A percentile compares a stretch with the other conserved stretches of the same genome.
Conservation (phyloP, 768 basidiomycete species). For the Naganishia friedmannii region DNA sequence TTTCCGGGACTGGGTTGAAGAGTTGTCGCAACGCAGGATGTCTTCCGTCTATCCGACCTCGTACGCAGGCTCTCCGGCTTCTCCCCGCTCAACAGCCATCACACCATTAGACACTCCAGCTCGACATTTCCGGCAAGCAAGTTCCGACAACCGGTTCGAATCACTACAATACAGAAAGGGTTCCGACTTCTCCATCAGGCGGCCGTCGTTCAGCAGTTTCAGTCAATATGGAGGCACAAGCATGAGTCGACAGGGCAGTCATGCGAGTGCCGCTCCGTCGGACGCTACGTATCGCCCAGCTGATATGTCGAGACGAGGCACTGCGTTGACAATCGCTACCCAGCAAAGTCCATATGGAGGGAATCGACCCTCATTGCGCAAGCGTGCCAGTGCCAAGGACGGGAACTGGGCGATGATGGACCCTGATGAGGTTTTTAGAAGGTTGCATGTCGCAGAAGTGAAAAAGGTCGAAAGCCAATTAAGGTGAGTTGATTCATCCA, state of each 20-base stretch:
- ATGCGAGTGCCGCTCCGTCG: slow-evolving; percentile 7
- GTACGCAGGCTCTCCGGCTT: slow-evolving; percentile 13
- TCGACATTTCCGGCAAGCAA: background rate
- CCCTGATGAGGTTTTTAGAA: slow-evolving; percentile 49
- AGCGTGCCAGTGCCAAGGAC: background rate
- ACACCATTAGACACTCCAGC: background rate
- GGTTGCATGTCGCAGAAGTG: slow-evolving; percentile 45
- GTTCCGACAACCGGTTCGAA: background rate
- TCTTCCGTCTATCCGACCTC: slow-evolving; percentile 15
- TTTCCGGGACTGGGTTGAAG: background rate
- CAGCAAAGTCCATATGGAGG: background rate
- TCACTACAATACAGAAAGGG: background rate
- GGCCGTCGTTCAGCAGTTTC: slow-evolving; percentile 7
- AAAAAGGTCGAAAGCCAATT: slow-evolving; percentile 47
- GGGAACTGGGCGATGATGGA: slow-evolving; percentile 48
- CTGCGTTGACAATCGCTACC: background rate
- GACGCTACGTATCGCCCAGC: slow-evolving; percentile 3
- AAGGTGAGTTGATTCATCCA: slow-evolving; percentile 15
- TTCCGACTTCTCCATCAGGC: background rate
- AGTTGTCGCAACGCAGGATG: slow-evolving; percentile 2
- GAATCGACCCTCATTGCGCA: background rate
- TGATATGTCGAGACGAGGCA: slow-evolving; percentile 14
- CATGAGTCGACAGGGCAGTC: slow-evolving; percentile 20
- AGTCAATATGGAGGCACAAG: slow-evolving; percentile 11
- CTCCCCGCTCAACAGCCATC: background rate